phyloP scores from a whole-genome alignment of 805 yeast species.

The Nakazawaea molendinolei region DNA sequence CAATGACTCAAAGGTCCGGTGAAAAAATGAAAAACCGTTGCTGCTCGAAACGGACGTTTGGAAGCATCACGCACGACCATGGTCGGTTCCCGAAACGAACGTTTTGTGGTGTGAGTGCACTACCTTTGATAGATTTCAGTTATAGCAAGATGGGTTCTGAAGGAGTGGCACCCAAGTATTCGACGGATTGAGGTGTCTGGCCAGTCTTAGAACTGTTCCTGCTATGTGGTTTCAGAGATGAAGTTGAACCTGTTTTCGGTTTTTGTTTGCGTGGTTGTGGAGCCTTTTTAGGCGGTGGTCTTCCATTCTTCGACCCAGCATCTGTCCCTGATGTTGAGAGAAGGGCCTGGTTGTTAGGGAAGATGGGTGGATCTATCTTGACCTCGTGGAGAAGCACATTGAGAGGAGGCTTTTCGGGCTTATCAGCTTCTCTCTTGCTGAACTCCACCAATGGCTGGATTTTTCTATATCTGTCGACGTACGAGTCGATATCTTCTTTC shows the following conservation, averaged over 20 bases:
- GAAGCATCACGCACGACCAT: no score
- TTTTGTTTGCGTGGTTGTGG: constrained; percentile 6
- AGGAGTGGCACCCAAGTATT: constrained; percentile 8
- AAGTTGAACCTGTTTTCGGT: constrained; percentile 3
- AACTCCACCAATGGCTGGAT: constrained; percentile 44
- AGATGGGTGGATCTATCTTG: constrained; percentile 16
- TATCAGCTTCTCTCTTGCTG: constrained; percentile 43
- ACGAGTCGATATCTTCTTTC: constrained; percentile 33
- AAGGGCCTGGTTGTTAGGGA: constrained; percentile 5
- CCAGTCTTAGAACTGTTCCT: constrained; percentile 2
- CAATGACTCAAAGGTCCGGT: no score
- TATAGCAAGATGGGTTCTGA: constrained; percentile 9
- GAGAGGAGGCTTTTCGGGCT: constrained; percentile 41
- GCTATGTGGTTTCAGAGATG: constrained; percentile 3
- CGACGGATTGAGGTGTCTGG: constrained; percentile 4
- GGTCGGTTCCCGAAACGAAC: neutral
- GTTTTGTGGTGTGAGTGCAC: no score
- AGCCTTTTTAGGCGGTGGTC: constrained; percentile 5
- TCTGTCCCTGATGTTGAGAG: neutral
- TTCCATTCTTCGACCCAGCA: constrained; percentile 3
- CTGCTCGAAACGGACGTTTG: no score
- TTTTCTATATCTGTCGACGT: constrained; percentile 36
- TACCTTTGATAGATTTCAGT: no score
- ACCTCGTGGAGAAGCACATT: constrained; percentile 20
- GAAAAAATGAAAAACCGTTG: no score